Evolutionary conservation across 2,329 filamentous ascomycete genomes (phyloP), one percentile per base, ranked within the genome.

Genomic region (Fusarium incarnatum): DNA sequence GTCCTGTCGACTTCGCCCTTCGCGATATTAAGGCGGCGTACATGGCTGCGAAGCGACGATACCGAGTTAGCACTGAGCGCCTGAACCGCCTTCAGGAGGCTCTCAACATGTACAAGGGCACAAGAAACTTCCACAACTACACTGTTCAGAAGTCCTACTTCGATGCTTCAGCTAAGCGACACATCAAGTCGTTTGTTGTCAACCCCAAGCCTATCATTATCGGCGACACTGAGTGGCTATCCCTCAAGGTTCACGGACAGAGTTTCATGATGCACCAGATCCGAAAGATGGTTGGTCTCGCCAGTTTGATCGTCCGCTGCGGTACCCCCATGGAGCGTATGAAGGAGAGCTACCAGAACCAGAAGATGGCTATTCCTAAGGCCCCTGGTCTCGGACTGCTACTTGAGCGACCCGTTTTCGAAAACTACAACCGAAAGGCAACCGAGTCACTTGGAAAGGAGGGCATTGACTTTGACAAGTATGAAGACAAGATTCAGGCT

Each of bases 241-340:
- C 92, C 45, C 85, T 98, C 72, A 97, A 97, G 79, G 94, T 99
- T 25, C 96, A 99, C 80, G 96, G 96, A 0, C 96, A 99, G 81
- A 95, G 92, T 77, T 99, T 99, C 86, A 99, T 99, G 96, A 99
- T 99, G 96, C 96, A 99, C 81, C 96, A 99, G 83, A 99, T 99
- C 80, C 91, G 96, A 76, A 99, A 98, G 82, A 98, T 99, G 96
- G 93, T 99, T 18, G 94, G 93, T 60, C 94, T 99, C 91, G 93
- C 90, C 11, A 89, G 93, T 34, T 85, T 99, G 64, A 85, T 95
- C 8, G 91, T 97, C 9, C 91, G 96, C 40, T 97, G 92, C 79
- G 96, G 94, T 53, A 91, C 91, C n/a, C 85, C 92, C 6, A 84
- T 90, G 6, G 83, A 87, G 13, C 88, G 92, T 28, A 92, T 99